Conservation (phyloP, 768 basidiomycete genomes). For the Podaxis mareebaensis region DNA sequence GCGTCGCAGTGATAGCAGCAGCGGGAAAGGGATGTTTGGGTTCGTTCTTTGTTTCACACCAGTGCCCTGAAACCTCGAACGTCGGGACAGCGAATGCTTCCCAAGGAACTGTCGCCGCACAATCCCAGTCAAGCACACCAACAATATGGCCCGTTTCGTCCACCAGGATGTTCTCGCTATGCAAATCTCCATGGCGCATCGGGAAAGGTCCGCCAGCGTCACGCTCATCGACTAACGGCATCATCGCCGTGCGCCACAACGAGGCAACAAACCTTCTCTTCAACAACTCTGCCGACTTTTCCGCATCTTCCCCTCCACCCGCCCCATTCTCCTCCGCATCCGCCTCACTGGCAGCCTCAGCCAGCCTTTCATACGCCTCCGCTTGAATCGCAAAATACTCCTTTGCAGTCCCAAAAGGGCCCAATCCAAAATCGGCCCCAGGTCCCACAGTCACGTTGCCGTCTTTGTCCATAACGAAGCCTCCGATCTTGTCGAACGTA, state of each 20-base stretch:
- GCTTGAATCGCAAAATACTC: conserved; percentile 41
- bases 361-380: conserved; percentile 41
- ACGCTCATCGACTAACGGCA: conserved; percentile 38
- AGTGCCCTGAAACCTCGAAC: conserved; percentile 42
- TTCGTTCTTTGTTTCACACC: conserved; percentile 28
- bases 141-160: conserved; percentile 40
- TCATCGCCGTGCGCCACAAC: conserved; percentile 41
- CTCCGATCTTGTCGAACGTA: conserved; percentile 40
- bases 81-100: conserved; percentile 43
- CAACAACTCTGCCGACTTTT: conserved; percentile 27
- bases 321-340: conserved; percentile 26
- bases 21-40: conserved; percentile 1
- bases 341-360: conserved; percentile 32
- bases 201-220: conserved; percentile 43
- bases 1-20: not conserved
- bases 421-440: conserved; percentile 42
- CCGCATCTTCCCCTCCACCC: conserved; percentile 10
- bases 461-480: conserved; percentile 34
- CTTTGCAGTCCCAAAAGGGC: conserved; percentile 39
- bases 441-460: conserved; percentile 39
- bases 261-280: conserved; percentile 40
- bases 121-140: conserved; percentile 44
- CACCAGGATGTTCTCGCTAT: conserved; percentile 43
- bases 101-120: conserved; percentile 44
- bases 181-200: conserved; percentile 42